These are phyloP conservation scores for Oryza meridionalis DNA, from an alignment of 176 grass and related monocot genomes.

Conservation along the genomic window DNA sequence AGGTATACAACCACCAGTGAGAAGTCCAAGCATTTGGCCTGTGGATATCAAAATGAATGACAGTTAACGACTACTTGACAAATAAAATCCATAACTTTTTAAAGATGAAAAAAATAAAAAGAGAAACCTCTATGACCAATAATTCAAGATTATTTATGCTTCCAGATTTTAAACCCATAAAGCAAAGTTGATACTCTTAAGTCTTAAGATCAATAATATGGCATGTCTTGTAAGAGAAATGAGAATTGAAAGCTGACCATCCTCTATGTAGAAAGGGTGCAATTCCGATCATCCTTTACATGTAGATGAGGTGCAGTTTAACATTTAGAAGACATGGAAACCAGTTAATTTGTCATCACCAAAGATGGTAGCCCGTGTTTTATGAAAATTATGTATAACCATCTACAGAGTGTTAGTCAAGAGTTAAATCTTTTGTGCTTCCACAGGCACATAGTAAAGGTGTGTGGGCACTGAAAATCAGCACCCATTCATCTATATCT, in stretches of 20 bases:
- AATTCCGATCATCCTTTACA: background rate
- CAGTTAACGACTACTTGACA: constrained; percentile 1
- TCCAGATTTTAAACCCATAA: background rate
- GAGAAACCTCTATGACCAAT: constrained; percentile 7
- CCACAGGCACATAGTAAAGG: constrained; percentile 19
- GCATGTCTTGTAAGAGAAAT: background rate
- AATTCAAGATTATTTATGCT: constrained; percentile 8
- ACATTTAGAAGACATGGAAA: constrained; percentile 8
- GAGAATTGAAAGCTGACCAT: background rate
- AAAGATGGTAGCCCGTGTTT: constrained; percentile 10
- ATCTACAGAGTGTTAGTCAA: constrained; percentile 6
- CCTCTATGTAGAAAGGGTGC: background rate
- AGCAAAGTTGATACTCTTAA: background rate
- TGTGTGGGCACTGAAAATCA: background rate
- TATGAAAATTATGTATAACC: constrained; percentile 21
- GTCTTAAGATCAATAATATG: constrained; percentile 8
- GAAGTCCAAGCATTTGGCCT: constrained; percentile 98
- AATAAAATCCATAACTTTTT: background rate
- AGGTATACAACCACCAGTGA: constrained; percentile 76
- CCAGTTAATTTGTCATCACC: background rate
- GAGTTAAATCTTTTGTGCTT: constrained; percentile 20
- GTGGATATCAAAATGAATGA: constrained; percentile 52
- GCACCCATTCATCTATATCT: background rate
- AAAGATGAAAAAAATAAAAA: constrained; percentile 19
- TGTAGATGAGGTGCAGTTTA: background rate